Conservation (phyloP, 768 basidiomycete genomes). For the Hypholoma sublateritium region DNA sequence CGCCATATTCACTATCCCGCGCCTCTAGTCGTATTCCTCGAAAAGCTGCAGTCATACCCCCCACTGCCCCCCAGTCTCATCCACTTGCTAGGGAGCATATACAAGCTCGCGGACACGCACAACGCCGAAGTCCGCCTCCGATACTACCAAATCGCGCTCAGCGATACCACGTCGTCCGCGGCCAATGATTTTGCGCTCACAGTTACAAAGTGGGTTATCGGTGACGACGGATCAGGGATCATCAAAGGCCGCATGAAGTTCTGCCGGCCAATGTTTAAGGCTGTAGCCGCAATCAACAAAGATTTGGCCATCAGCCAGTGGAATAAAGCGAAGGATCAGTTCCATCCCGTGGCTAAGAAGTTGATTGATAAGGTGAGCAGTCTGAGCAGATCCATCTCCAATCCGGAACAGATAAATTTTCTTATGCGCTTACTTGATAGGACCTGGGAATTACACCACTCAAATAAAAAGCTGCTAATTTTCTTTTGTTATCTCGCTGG, state of each 20-base stretch:
- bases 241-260: slow-evolving; percentile 87
- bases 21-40: slow-evolving; percentile 74
- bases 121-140: slow-evolving; percentile 81
- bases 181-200: slow-evolving; percentile 49
- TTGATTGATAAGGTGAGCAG: slow-evolving; percentile 69
- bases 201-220: slow-evolving; percentile 70
- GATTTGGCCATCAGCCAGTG: slow-evolving; percentile 54
- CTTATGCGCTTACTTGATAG: too few species aligned
- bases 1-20: too few species aligned
- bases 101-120: slow-evolving; percentile 42
- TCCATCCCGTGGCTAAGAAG: slow-evolving; percentile 77
- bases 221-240: slow-evolving; percentile 55
- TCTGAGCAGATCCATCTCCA: slow-evolving; percentile 17
- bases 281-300: slow-evolving; percentile 51
- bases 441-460: too few species aligned
- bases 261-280: slow-evolving; percentile 68
- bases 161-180: slow-evolving; percentile 41
- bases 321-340: slow-evolving; percentile 43
- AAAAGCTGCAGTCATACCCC: slow-evolving; percentile 64
- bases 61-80: slow-evolving; percentile 65
- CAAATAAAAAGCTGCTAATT: too few species aligned
- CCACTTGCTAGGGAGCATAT: slow-evolving; percentile 57
- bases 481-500: too few species aligned
- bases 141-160: slow-evolving; percentile 75
- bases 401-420: too few species aligned